phyloP scores from a whole-genome alignment of 257 asterid genomes.

The Cruciata laevipes region DNA sequence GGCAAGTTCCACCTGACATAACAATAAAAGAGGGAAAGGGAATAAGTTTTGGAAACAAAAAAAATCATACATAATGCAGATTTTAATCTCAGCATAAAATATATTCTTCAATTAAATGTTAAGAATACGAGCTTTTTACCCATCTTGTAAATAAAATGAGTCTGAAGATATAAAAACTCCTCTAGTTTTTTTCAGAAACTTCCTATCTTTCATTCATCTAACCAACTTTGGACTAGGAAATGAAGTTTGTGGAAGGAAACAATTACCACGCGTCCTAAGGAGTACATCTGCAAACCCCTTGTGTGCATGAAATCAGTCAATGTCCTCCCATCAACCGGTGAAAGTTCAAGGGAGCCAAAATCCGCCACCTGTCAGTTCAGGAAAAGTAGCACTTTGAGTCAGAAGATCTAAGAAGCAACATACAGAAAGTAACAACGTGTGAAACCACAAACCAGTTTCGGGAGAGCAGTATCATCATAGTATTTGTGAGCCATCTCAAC shows the following conservation, averaged over 20 bases:
- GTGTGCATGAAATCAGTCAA: conserved; percentile 98
- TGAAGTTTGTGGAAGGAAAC: neutral
- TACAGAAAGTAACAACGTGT: conserved; percentile 9
- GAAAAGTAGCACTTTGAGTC: neutral
- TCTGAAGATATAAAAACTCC: neutral
- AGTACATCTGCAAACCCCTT: conserved; percentile 85
- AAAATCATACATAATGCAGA: neutral
- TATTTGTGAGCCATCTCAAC: conserved; percentile 69
- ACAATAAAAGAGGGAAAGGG: neutral
- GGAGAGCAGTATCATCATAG: conserved; percentile 87
- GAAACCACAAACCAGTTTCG: conserved; percentile 70
- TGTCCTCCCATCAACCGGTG: conserved; percentile 98
- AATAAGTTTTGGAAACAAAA: conserved; percentile 1
- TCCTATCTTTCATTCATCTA: neutral
- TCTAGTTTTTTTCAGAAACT: neutral
- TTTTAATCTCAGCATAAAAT: neutral
- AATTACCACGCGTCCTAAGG: conserved; percentile 94
- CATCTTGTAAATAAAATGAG: neutral
- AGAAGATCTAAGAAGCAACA: conserved; percentile 14
- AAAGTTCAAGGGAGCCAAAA: conserved; percentile 96
- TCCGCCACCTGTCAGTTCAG: conserved; percentile 66
- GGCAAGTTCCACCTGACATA: conserved; percentile 77
- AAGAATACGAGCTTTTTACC: no score
- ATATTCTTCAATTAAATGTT: conserved; percentile 13
- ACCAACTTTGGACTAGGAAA: neutral